phyloP scores from a whole-genome alignment of 106 monocot genomes.

The Posidonia australis region DNA sequence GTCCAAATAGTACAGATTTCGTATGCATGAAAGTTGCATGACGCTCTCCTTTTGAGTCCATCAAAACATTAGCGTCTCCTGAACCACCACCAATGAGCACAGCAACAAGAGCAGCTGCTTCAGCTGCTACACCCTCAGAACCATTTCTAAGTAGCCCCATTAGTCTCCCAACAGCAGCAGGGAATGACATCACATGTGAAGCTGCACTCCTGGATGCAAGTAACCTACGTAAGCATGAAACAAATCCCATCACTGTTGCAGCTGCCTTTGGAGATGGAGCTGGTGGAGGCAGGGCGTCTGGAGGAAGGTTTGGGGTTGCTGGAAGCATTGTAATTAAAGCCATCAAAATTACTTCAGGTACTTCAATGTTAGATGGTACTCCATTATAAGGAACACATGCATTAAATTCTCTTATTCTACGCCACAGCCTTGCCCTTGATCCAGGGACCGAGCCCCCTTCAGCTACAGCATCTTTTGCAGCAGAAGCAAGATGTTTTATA shows the following conservation, averaged over 20 bases:
- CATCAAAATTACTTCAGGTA: slow-evolving; percentile 93
- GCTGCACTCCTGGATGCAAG: slow-evolving; percentile 88
- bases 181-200: slow-evolving; percentile 96
- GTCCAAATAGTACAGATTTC: slow-evolving; percentile 84
- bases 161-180: slow-evolving; percentile 96
- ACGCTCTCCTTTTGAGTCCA: slow-evolving; percentile 82
- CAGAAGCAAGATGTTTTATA: slow-evolving; percentile 79
- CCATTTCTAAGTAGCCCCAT: slow-evolving; percentile 98
- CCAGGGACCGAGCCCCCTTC: slow-evolving; percentile 92
- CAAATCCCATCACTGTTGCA: slow-evolving; percentile 91
- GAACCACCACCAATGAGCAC: slow-evolving; percentile 92
- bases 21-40: slow-evolving; percentile 98
- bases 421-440: slow-evolving; percentile 86
- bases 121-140: slow-evolving; percentile 88
- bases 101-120: slow-evolving; percentile 78
- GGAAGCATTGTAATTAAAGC: slow-evolving; percentile 98
- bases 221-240: slow-evolving; percentile 85
- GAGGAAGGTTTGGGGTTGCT: slow-evolving; percentile 82
- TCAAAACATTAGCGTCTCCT: slow-evolving; percentile 44
- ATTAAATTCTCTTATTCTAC: slow-evolving; percentile 98
- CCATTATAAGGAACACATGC: slow-evolving; percentile 90
- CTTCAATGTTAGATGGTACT: slow-evolving; percentile 67
- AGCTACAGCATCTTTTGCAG: slow-evolving; percentile 99
- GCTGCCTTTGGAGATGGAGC: slow-evolving; percentile 96
- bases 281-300: slow-evolving; percentile 92